A percentile compares a stretch with the other conserved stretches of the same genome.
Conservation (phyloP, 805 yeast species). For the Komagataella pseudopastoris region DNA sequence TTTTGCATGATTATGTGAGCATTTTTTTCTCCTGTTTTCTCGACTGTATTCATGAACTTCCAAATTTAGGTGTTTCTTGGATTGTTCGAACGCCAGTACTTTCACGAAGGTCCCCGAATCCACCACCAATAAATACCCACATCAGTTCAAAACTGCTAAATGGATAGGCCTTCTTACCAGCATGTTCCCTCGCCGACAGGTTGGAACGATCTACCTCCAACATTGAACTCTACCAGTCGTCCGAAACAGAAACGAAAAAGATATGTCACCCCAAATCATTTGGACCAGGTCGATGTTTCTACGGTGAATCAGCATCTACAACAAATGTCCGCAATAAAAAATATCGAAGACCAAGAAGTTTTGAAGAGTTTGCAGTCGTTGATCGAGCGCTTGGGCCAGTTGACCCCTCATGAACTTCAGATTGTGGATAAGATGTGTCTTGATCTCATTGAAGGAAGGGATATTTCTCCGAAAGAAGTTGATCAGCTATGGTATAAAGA, state of each 20-base stretch:
- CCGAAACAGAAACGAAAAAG: neutral
- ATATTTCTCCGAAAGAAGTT: neutral
- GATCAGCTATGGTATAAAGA: neutral
- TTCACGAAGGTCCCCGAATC: neutral
- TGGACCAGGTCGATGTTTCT: neutral
- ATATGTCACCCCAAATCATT: neutral
- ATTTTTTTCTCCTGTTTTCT: neutral
- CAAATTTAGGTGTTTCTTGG: neutral
- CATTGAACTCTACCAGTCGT: neutral
- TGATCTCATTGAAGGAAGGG: neutral
- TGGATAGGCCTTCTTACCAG: neutral
- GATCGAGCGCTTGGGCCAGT: neutral
- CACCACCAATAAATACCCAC: neutral
- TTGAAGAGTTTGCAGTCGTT: neutral
- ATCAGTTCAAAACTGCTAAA: neutral
- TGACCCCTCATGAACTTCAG: neutral
- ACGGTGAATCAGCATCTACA: neutral
- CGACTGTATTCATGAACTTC: neutral
- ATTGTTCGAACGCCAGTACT: neutral
- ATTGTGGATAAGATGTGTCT: neutral
- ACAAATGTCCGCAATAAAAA: neutral
- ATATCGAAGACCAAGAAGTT: neutral
- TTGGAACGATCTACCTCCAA: neutral
- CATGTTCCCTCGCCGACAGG: neutral
- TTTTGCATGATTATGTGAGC: neutral